Conservation (phyloP, 805 yeast genomes). For the Candida sithepensis region DNA sequence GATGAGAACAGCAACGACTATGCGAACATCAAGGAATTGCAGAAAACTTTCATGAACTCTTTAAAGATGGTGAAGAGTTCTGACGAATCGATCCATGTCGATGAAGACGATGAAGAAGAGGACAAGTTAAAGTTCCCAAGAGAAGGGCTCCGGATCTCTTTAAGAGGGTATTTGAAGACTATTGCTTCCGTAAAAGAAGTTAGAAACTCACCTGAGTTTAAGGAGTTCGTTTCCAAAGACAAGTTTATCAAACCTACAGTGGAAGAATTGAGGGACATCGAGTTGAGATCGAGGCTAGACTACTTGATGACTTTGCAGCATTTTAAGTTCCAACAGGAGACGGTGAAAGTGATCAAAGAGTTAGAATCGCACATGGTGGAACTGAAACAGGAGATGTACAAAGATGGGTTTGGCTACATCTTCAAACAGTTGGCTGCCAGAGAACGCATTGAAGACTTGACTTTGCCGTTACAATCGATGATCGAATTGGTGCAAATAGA, state of each 20-base stretch:
- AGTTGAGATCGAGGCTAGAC: slow-evolving; percentile 59
- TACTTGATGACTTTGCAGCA: slow-evolving; percentile 54
- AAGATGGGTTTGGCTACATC: slow-evolving; percentile 53
- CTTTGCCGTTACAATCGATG: slow-evolving; percentile 65
- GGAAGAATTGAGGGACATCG: slow-evolving; percentile 52
- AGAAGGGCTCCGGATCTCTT: slow-evolving; percentile 73
- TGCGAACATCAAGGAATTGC: slow-evolving; percentile 15
- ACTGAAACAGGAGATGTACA: slow-evolving; percentile 25
- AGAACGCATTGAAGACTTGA: slow-evolving; percentile 49
- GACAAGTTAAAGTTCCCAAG: slow-evolving; percentile 43
- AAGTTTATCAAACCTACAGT: slow-evolving; percentile 38
- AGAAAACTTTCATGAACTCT: slow-evolving; percentile 18
- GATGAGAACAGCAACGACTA: too few species aligned
- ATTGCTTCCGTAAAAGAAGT: slow-evolving; percentile 54
- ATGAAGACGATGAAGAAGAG: slow-evolving; percentile 8
- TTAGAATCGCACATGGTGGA: slow-evolving; percentile 41
- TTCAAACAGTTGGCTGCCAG: slow-evolving; percentile 64
- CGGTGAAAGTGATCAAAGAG: slow-evolving; percentile 26
- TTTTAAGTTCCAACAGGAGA: slow-evolving; percentile 64
- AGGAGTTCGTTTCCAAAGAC: slow-evolving; percentile 47
- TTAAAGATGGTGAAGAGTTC: slow-evolving; percentile 7
- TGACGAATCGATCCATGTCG: not conserved
- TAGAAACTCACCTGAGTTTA: slow-evolving; percentile 46
- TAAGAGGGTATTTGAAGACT: slow-evolving; percentile 66
- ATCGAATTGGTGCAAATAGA: slow-evolving; percentile 82